phyloP scores from a whole-genome alignment of 805 yeast genomes.

The Pichia rugopelliculosa region DNA sequence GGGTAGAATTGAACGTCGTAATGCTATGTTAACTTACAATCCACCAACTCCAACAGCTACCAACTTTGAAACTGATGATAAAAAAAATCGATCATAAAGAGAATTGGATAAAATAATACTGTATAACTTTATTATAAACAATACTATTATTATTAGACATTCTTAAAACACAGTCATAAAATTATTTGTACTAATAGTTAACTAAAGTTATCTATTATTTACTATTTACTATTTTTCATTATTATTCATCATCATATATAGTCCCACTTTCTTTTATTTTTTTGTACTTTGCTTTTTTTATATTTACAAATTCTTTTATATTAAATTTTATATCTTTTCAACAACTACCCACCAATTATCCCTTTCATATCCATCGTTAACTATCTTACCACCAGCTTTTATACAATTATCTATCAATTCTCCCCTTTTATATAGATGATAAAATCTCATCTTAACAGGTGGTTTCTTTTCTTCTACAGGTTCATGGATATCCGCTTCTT shows the following conservation, averaged over 20 bases:
- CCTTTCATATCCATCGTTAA: conserved; percentile 76
- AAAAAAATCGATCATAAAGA: too few relatives aligned
- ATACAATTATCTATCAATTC: conserved; percentile 69
- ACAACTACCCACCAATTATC: conserved; percentile 89
- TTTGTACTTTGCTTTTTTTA: neutral
- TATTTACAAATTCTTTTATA: too few relatives aligned
- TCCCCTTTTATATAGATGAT: conserved; percentile 80
- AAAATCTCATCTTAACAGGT: conserved; percentile 71
- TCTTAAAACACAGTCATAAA: too few relatives aligned
- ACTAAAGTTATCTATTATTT: too few relatives aligned
- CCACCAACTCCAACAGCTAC: neutral
- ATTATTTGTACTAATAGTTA: too few relatives aligned
- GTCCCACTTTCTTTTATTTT: neutral
- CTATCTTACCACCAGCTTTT: conserved; percentile 62
- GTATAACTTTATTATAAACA: too few relatives aligned
- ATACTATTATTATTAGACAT: too few relatives aligned
- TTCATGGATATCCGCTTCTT: conserved; percentile 20
- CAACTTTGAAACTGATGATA: too few relatives aligned
- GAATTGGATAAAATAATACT: too few relatives aligned
- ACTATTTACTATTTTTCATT: too few relatives aligned
- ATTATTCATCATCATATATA: too few relatives aligned
- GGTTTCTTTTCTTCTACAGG: conserved; percentile 17
- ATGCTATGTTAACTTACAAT: conserved; percentile 34
- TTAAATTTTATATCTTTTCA: conserved; percentile 20
- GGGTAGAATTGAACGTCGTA: conserved; percentile 81